Evolutionary conservation across 129 eudicot species (phyloP), one percentile per base, ranked within the genome.

Genomic region (Flaveria robusta): DNA sequence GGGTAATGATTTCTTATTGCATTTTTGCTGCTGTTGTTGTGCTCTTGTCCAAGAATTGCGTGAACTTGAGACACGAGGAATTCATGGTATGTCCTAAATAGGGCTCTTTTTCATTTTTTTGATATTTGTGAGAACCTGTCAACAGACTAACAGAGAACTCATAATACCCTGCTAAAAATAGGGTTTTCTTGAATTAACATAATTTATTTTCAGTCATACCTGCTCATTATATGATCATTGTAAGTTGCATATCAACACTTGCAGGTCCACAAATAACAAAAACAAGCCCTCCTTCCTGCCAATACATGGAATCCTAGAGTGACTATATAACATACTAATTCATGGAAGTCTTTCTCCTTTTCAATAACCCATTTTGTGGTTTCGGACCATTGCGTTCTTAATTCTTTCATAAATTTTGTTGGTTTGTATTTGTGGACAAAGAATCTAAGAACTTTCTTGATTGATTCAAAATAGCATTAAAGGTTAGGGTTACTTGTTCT

Each of bases 41-140:
- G 93, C 93, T 54, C 93, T 90, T 71, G 96, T 90, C 77, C 96
- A 90, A 90, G 96, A 90, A 84, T 68, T 79, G 74, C 86, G 91
- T n/a, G 93, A 90, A 86, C 80, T 90, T 27, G 89, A 90, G 86
- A 74, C 73, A 41, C 91, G 86, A 68, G 79, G 81, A 49, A 66
- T 55, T 70, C 71, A 87, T 77, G 92, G 93, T 90, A 82, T 9
- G 71, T 59, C 59, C 31, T 51, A 76, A 26, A 65, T 19, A 9
- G 7, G 41, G 0, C 15, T 64, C 16, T 31, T 31, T 12, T 64
- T 56, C 8, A 18, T 4, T 19, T 54, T 54, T 23, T 54, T 5
- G 7, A 37, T 41, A 41, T 2, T 11, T 1, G 24, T 37, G 60
- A 18, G 22, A 54, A 54, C 24, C 10, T 6, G 26, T 66, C 24